phyloP scores from a whole-genome alignment of 257 asterid species.

The Solanum ossicruentum region DNA sequence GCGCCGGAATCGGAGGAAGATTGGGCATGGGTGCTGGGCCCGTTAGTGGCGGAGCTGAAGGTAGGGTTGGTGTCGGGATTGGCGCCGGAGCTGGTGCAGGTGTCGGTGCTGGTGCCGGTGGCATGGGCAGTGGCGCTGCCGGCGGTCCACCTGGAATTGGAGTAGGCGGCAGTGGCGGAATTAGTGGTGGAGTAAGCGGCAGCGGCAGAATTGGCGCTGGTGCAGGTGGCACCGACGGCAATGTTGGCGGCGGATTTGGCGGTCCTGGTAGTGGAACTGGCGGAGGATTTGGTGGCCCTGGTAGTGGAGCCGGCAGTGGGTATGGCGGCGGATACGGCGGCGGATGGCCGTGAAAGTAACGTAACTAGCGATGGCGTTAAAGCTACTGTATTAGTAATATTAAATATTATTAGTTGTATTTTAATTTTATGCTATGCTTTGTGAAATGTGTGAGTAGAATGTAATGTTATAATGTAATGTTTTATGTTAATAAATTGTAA shows the following conservation, averaged over 20 bases:
- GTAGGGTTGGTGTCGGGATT: slow-evolving; percentile 1
- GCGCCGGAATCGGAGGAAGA: slow-evolving; percentile 14
- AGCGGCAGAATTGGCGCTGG: background rate
- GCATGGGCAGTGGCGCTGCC: background rate
- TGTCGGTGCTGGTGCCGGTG: slow-evolving; percentile 2
- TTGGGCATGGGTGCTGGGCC: slow-evolving; percentile 16
- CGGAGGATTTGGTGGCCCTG: background rate
- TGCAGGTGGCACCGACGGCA: background rate
- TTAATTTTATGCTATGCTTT: background rate
- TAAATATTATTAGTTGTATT: background rate
- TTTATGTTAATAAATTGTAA: background rate
- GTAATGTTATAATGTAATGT: background rate
- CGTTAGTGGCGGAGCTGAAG: slow-evolving; percentile 20
- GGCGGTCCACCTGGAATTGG: background rate
- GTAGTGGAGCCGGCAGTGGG: background rate
- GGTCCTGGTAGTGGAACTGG: background rate
- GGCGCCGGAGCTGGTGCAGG: slow-evolving; percentile 16
- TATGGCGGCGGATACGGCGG: background rate
- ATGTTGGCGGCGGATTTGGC: background rate
- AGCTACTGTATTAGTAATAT: background rate
- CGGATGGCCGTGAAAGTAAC: background rate
- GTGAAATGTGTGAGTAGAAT: background rate
- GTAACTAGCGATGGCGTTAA: background rate
- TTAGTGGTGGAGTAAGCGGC: background rate
- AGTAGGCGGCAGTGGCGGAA: background rate